A percentile compares a stretch with the other conserved stretches of the same genome.
Evolutionary conservation across 2,329 filamentous ascomycete species (phyloP).

Genomic region (Diaporthe sp.): DNA sequence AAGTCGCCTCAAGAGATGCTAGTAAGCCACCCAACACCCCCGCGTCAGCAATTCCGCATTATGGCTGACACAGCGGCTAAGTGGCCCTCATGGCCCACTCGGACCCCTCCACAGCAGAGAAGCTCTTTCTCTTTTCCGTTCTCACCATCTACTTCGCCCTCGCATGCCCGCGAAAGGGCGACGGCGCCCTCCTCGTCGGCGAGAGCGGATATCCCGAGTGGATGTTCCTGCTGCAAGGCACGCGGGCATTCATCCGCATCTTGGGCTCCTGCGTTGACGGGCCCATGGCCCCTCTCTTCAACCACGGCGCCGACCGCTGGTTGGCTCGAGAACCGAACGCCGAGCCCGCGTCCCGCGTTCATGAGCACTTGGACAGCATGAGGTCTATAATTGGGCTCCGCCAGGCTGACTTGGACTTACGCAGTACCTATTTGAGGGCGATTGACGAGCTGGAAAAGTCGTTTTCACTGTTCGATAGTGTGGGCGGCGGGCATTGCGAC

Average conservation of each 20-base stretch:
- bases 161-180: background rate
- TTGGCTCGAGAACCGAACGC: background rate
- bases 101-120: background rate
- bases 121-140: background rate
- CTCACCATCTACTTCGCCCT: constrained; percentile 15
- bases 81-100: background rate
- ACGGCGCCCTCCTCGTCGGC: background rate
- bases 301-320: constrained; percentile 21
- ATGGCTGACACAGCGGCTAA: background rate
- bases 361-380: background rate
- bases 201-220: constrained; percentile 11
- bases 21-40: background rate
- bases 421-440: background rate
- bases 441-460: constrained; percentile 3
- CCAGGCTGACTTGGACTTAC: background rate
- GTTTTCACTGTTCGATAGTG: background rate
- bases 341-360: background rate
- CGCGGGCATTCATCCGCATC: background rate
- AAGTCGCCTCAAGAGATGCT: constrained; percentile 2
- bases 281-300: background rate
- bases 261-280: background rate
- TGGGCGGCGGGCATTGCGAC: background rate
- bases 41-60: background rate
- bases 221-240: background rate
- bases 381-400: background rate